Base-by-base conservation (phyloP, 2,329 filamentous ascomycete genomes). In the Aphanoascus verrucosus region DNA sequence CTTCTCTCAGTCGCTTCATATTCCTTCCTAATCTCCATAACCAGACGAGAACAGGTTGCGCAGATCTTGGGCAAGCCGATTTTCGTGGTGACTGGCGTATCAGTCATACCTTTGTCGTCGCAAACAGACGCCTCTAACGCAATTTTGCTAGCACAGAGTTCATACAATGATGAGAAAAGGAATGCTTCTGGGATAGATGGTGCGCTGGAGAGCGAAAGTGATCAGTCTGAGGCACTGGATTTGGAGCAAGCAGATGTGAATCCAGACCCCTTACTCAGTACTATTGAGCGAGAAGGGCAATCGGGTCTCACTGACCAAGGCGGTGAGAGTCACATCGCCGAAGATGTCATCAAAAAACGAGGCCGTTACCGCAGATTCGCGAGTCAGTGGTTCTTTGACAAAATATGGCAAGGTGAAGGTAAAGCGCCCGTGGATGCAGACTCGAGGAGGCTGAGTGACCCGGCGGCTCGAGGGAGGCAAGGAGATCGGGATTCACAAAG, bases 321-420 rank as follows among this genome's bases (percentile, higher is more conserved):
- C 15, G 60, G 67, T 35, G 83, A 53, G 23, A 67, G 65, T 47
- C 89, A 84, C 60, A 83, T 96, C 55, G 88, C 85, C 0, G 83
- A 94, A 67, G 87, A 97, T 71, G 90, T 97, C 1, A 91, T 96
- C 52, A 81, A 83, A 37, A 83, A 81, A 54, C 85, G 82, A 61
- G 89, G 90, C 0, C 83, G 83, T 58, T 97, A 96, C 67, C 91
- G 90, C 3, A 78, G 87, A 37, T 96, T 97, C 66, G 88, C 91
- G 0, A 81, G 89, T 58, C 83, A 84, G 56, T 98, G 93, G 93
- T 93, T 97, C 65, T 93, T 88, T 42, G 83, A 81, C 58, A 85
- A 82, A 57, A 89, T 87, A 0, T 91, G 89, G 86, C 84, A 82
- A 50, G 40, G 37, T 12, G 51, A 45, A n/a, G 57, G 53, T 40